Base-by-base conservation (phyloP, 495 filamentous ascomycete genomes). In the Amphirosellinia nigrospora region DNA sequence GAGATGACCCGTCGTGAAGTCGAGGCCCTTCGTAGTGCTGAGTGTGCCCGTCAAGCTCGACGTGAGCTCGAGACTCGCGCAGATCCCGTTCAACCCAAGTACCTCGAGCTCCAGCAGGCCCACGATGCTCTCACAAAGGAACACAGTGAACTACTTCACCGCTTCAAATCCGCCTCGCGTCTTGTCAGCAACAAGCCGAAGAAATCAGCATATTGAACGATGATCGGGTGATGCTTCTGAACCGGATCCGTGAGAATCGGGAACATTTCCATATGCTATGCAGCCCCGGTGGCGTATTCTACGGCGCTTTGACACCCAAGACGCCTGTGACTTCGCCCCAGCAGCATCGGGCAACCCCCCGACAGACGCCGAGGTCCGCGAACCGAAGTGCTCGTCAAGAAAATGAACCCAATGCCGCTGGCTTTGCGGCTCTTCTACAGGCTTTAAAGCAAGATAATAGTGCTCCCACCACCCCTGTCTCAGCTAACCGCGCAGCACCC, bases 1-100 rank as follows among this genome's bases (percentile, higher is more conserved):
- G 92, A 96, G 59, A 93, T 98, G 83, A 92, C 91, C n/a, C 89
- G 91, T 66, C 87, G 92, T 39, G 96, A 99, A 79, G 92, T 97
- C 8, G 91, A 97, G 69, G 93, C 95, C 11, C 81, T 99, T 26
- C 92, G 94, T 71, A 86, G 83, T 63, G 87, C 84, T 21, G 84
- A 88, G 71, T 78, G 82, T 69, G 76, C 83, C 21, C 85, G 86
- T 10, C 86, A 84, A 48, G 80, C 84, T 45, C 77, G 80, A 62
- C 78, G 80, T 11, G 84, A 86, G 30, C 76, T 84, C 39, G 80
- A 73, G 63, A 65, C 76, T 1, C 77, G 75, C n/a, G 60, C 80
- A 41, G 82, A 83, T 55, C 72, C 78, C 6, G 70, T 78, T 16
- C 82, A 86, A 32, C 70, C 77, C 70, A 87, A 81, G 68, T 85